Evolutionary conservation across 768 basidiomycete genomes (phyloP).

Genomic region (Dendrothele bispora): DNA sequence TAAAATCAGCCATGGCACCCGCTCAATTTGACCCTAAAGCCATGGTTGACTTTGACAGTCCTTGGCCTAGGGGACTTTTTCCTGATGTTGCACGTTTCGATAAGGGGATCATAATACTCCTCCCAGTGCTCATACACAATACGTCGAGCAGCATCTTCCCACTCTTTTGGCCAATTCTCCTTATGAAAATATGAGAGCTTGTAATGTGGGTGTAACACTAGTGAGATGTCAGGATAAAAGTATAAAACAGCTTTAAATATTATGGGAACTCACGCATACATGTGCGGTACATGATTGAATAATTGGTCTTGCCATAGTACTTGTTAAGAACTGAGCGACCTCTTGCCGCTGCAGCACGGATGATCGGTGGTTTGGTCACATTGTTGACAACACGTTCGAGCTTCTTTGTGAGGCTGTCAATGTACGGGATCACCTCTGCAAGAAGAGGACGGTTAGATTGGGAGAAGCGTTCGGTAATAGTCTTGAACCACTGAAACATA

Average conservation of each 20-base stretch:
- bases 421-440: slow-evolving; percentile 15
- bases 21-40: too few relatives aligned
- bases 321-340: slow-evolving; percentile 14
- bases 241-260: not conserved
- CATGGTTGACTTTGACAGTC: too few relatives aligned
- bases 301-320: slow-evolving; percentile 15
- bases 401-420: slow-evolving; percentile 12
- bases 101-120: slow-evolving; percentile 6
- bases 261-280: slow-evolving; percentile 14
- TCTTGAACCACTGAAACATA: not conserved
- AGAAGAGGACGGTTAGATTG: slow-evolving; percentile 4
- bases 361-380: not conserved
- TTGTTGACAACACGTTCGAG: slow-evolving; percentile 6
- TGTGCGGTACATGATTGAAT: slow-evolving; percentile 14
- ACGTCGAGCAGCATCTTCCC: slow-evolving; percentile 13
- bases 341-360: slow-evolving; percentile 7
- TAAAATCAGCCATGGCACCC: too few relatives aligned
- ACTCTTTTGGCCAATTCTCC: slow-evolving; percentile 12
- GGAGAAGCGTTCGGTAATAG: slow-evolving; percentile 13
- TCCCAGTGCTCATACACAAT: slow-evolving; percentile 10
- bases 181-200: slow-evolving; percentile 17
- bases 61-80: too few relatives aligned
- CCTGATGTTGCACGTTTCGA: too few relatives aligned
- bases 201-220: slow-evolving; percentile 18
- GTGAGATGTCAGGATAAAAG: slow-evolving; percentile 3